Evolutionary conservation across 768 basidiomycete genomes (phyloP).

Genomic region (Phylloporus rhodoxanthus): DNA sequence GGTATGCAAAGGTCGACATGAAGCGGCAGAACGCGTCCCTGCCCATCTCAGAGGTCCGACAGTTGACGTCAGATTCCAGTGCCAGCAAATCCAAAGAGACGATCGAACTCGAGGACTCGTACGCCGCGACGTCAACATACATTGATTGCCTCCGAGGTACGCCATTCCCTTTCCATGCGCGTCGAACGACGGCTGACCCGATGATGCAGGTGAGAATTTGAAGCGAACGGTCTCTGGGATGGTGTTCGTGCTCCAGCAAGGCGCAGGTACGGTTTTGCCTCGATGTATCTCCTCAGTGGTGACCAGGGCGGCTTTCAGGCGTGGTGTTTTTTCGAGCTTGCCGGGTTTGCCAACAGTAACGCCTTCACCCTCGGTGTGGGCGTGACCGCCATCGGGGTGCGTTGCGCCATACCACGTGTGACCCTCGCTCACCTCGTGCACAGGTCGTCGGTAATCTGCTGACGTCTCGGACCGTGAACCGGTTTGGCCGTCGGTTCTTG

Average conservation of each 20-base stretch:
- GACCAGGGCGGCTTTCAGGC: constrained; percentile 7
- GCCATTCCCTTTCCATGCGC: neutral
- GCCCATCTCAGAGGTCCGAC: too few species aligned
- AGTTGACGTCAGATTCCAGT: too few species aligned
- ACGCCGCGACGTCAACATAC: constrained; percentile 26
- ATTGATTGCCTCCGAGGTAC: constrained; percentile 29
- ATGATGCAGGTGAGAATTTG: neutral
- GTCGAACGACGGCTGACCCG: neutral
- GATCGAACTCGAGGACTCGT: constrained; percentile 26
- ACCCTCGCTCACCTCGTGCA: too few species aligned
- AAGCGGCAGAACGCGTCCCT: constrained; percentile 17
- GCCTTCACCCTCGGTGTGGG: constrained; percentile 32
- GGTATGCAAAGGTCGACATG: constrained; percentile 25
- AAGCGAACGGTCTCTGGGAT: constrained; percentile 27
- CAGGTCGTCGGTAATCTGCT: too few species aligned
- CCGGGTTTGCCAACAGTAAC: constrained; percentile 24
- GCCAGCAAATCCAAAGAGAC: constrained; percentile 26
- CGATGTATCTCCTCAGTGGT: neutral
- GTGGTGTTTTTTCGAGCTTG: constrained; percentile 33
- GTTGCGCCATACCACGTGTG: neutral
- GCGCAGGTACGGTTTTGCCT: constrained; percentile 12
- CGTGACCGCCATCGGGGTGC: constrained; percentile 25
- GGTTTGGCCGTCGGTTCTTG: constrained; percentile 15
- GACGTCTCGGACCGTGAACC: too few species aligned
- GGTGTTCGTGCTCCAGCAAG: constrained; percentile 28